Conservation (phyloP, 345 rosid genomes). For the Populus nigra region DNA sequence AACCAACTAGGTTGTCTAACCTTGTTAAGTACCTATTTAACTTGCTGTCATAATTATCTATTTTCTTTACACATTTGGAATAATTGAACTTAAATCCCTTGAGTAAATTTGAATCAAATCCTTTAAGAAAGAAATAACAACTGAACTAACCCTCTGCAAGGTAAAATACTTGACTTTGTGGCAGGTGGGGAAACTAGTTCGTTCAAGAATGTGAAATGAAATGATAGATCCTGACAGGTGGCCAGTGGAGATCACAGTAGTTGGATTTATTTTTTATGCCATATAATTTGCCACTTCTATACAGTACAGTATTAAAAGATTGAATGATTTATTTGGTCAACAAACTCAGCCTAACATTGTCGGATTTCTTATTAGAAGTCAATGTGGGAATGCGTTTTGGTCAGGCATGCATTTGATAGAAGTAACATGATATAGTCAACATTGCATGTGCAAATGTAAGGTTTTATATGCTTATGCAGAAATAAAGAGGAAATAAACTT, state of each 20-base stretch:
- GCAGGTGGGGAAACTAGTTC: slow-evolving; percentile 42
- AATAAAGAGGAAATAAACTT: slow-evolving; percentile 11
- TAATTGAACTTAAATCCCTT: slow-evolving; percentile 5
- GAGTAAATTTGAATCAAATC: background rate
- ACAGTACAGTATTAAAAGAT: slow-evolving; percentile 3
- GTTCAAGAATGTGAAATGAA: slow-evolving; percentile 34
- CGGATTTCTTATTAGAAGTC: slow-evolving; percentile 41
- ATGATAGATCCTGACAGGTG: slow-evolving; percentile 45
- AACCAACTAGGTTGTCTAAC: background rate
- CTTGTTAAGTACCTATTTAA: background rate
- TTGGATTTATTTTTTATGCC: slow-evolving; percentile 29
- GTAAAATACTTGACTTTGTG: slow-evolving; percentile 29
- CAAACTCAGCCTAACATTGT: slow-evolving; percentile 36
- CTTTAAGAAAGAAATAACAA: background rate
- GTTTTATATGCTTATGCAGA: slow-evolving; percentile 2
- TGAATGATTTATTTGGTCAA: slow-evolving; percentile 48
- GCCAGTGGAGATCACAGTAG: slow-evolving; percentile 22
- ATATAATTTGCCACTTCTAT: slow-evolving; percentile 17
- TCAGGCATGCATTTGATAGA: slow-evolving; percentile 52
- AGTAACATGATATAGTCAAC: slow-evolving; percentile 69
- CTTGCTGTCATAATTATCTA: background rate
- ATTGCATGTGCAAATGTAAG: slow-evolving; percentile 52
- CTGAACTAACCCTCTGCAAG: background rate
- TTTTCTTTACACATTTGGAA: background rate
- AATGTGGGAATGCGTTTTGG: slow-evolving; percentile 38